These are phyloP conservation scores for Globisporangium takayamanum DNA, from an alignment of 352 stramenopile genomes.

Conservation along the genomic window DNA sequence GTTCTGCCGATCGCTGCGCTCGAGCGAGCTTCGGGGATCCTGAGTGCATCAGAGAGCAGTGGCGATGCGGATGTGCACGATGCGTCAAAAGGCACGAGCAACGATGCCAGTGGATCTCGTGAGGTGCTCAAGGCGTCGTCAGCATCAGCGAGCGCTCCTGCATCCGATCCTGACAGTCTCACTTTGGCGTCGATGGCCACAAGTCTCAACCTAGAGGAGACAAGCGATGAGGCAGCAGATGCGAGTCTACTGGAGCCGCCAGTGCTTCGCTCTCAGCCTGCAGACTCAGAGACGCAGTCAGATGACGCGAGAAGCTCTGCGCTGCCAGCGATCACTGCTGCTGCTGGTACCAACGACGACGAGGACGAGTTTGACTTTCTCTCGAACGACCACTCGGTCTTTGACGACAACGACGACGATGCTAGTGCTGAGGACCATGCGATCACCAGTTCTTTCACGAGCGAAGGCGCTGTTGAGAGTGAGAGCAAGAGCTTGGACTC, in stretches of 20 bases:
- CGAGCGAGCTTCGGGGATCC: constrained; percentile 27
- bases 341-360: not conserved
- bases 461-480: not conserved
- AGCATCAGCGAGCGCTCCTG: not conserved
- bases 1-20: constrained; percentile 39
- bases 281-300: no score
- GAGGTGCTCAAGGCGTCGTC: not conserved
- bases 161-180: no score
- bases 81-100: not conserved
- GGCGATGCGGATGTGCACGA: not conserved
- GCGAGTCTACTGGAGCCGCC: no score
- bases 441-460: not conserved
- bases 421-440: no score
- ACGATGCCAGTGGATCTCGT: no score
- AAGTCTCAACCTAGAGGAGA: no score
- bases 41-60: constrained; percentile 5
- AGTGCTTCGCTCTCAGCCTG: no score
- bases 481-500: not conserved
- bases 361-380: constrained; percentile 33
- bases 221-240: no score
- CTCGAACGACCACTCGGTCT: constrained; percentile 15
- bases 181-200: no score
- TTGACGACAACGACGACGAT: constrained; percentile 7
- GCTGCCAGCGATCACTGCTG: not conserved
- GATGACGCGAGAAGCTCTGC: not conserved